phyloP scores from a whole-genome alignment of 2,329 filamentous ascomycete genomes.

The Colletotrichum cordylinicola region DNA sequence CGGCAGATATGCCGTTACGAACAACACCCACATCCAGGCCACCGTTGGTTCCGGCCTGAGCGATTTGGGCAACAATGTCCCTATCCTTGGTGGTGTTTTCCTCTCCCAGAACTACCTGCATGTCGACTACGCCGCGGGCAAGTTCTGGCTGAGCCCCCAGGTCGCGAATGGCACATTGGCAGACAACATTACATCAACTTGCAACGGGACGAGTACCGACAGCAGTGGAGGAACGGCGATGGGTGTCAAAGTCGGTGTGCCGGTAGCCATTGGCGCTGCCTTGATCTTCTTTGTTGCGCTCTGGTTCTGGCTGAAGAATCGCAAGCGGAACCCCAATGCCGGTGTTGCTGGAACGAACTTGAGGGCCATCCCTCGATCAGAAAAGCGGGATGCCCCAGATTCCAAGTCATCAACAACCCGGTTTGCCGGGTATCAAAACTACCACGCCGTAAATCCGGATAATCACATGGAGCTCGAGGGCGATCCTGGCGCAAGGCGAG shows the following conservation, averaged over 20 bases:
- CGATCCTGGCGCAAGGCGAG: neutral
- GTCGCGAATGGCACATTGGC: conserved; percentile 14
- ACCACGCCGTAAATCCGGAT: neutral
- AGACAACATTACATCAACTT: conserved; percentile 8
- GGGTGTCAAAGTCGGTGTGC: conserved; percentile 6
- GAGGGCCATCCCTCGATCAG: conserved; percentile 6
- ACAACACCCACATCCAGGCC: conserved; percentile 14
- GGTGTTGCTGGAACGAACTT: neutral
- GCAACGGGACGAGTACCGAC: neutral
- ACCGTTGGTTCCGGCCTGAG: conserved; percentile 10
- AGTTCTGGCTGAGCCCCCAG: conserved; percentile 23
- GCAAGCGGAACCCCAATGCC: neutral
- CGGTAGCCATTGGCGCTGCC: conserved; percentile 2
- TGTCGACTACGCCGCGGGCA: conserved; percentile 16
- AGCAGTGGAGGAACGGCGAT: neutral
- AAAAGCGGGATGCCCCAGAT: conserved; percentile 16
- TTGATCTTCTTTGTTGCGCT: neutral
- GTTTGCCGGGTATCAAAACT: neutral
- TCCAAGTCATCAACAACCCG: conserved; percentile 14
- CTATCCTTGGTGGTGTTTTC: conserved; percentile 20
- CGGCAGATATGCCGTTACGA: conserved; percentile 16
- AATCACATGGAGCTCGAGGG: conserved; percentile 16
- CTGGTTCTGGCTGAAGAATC: conserved; percentile 14
- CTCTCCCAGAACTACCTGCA: conserved; percentile 24
- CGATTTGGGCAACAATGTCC: conserved; percentile 21